A percentile compares a stretch with the other conserved stretches of the same genome.
Conservation (phyloP, 2,329 filamentous ascomycete species). For the Penicillium hordei region DNA sequence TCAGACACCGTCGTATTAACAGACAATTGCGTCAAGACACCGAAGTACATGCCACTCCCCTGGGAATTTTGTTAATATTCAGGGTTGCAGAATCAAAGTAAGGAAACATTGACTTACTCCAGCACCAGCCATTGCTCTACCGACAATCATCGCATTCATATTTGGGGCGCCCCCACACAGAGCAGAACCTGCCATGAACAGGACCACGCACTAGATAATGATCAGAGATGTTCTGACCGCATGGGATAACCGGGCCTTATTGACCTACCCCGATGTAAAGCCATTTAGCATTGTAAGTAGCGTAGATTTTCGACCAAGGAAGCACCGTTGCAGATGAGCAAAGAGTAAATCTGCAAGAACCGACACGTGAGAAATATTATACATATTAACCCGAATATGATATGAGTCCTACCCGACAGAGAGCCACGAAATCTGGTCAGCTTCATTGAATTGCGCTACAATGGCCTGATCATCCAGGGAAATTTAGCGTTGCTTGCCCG, state of each 20-base stretch:
- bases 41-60: not conserved
- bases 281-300: not conserved
- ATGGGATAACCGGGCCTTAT: not conserved
- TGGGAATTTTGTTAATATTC: not conserved
- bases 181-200: not conserved
- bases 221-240: not conserved
- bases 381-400: not conserved
- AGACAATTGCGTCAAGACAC: not conserved
- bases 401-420: not conserved
- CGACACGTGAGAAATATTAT: not conserved
- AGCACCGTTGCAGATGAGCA: not conserved
- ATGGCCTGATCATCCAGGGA: not conserved
- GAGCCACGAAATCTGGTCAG: not conserved
- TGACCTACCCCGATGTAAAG: not conserved
- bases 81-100: not conserved
- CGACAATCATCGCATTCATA: not conserved
- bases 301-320: not conserved
- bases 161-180: not conserved
- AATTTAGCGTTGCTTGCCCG: not conserved
- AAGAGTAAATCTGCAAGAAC: not conserved
- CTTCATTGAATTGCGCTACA: not conserved
- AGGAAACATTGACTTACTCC: not conserved
- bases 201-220: not conserved
- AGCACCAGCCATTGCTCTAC: not conserved
- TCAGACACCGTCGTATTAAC: not conserved